Base-by-base conservation (phyloP, 768 basidiomycete genomes). In the Boletus sp. region DNA sequence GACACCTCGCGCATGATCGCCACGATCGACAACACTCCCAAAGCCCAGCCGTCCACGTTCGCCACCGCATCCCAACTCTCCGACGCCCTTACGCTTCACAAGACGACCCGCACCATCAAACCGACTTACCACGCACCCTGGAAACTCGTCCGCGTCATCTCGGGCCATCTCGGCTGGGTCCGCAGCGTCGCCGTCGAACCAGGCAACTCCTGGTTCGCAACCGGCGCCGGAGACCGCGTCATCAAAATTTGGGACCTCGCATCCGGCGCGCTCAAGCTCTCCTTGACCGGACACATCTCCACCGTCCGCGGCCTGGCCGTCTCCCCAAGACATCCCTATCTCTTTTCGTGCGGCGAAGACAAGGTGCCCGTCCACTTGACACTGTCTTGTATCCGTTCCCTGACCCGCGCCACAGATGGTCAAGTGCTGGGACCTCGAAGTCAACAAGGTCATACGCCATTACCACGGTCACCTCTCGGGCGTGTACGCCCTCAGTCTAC, bases 241-340 rank as follows among this genome's bases (percentile, higher is more conserved):
- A 90, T 99, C 70, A 98, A 99, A 78, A 94, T 99, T 10, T 98
- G 97, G 97, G 95, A 99, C 71, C 70, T 99, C 64, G 97, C 97
- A 9, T 90, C 88, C 3, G 97, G 97, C n/a, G 95, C 98, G 74
- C 78, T 98, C 66, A 97, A 94, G 72, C 76, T 99, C n/a, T 94
- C 91, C 20, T 75, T 99, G 62, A 99, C 97, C 14, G 97, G 97
- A 3, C 97, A 99, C 68, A 99, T 99, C 41, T 94, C 91, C 20
- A 98, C 97, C 2, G 95, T 99, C 15, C 81, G 97, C 36, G 97
- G 97, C 0, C 73, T 99, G 47, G 97, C 92, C 3, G 94, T 99
- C 29, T 94, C 92, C 0, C 77, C 89, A 11, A 77, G 97, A 52
- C 96, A 98, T 75, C 97, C 97, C 2, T 99, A 99, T 73, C 78